Conservation (phyloP, 306 rosid species). For the Cicer pinnatifidum region DNA sequence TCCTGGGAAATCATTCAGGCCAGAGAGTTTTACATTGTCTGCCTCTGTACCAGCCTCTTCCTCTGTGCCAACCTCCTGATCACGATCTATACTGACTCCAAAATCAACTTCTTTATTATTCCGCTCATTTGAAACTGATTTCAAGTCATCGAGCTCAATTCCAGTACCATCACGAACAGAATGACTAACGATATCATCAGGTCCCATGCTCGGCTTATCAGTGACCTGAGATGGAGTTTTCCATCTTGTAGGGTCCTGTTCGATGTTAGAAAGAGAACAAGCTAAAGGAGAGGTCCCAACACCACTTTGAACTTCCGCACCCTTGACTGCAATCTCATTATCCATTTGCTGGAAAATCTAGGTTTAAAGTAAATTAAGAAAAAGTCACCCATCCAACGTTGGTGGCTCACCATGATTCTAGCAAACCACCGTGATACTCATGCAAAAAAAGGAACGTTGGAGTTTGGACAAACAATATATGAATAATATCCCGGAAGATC, state of each 20-base stretch:
- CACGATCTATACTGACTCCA: slow-evolving; percentile 66
- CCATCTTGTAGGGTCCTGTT: slow-evolving; percentile 69
- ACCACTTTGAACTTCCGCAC: slow-evolving; percentile 64
- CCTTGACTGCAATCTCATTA: slow-evolving; percentile 61
- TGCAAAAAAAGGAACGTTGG: not conserved
- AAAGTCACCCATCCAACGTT: slow-evolving; percentile 3
- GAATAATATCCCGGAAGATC: not conserved
- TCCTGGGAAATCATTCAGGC: slow-evolving; percentile 98
- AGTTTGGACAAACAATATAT: not conserved
- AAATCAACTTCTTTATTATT: slow-evolving; percentile 67
- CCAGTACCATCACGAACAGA: slow-evolving; percentile 70
- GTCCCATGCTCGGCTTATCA: slow-evolving; percentile 57
- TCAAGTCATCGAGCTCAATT: slow-evolving; percentile 67
- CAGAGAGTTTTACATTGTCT: slow-evolving; percentile 96
- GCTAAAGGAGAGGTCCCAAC: slow-evolving; percentile 80
- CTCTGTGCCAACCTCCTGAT: slow-evolving; percentile 55
- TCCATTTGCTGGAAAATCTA: slow-evolving; percentile 79
- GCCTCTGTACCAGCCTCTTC: slow-evolving; percentile 72
- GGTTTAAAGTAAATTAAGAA: slow-evolving; percentile 58
- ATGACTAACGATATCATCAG: slow-evolving; percentile 56
- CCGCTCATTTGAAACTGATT: slow-evolving; percentile 57
- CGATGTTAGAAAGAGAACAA: slow-evolving; percentile 70
- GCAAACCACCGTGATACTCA: too few relatives aligned
- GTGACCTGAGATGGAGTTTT: slow-evolving; percentile 64
- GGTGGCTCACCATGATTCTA: too few relatives aligned